Evolutionary conservation across 441 rosid genomes (phyloP).

Genomic region (Biscutella laevigata): DNA sequence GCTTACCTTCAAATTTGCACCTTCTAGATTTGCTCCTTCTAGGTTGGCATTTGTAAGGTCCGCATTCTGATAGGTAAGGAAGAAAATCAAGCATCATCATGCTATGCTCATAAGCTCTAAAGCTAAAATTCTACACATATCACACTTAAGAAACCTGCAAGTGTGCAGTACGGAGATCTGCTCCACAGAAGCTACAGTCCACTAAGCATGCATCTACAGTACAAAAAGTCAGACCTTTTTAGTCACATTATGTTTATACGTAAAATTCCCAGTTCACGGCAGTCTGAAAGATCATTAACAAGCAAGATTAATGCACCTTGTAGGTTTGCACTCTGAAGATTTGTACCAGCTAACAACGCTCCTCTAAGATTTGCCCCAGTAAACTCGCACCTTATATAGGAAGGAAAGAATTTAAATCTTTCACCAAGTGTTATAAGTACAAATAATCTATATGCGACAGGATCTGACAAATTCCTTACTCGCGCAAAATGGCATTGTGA

Average conservation of each 20-base stretch:
- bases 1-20: constrained; percentile 83
- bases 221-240: neutral
- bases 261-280: constrained; percentile 6
- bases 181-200: constrained; percentile 84
- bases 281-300: neutral
- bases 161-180: constrained; percentile 82
- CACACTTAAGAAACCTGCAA: constrained; percentile 55
- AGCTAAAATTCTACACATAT: neutral
- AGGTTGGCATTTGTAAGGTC: constrained; percentile 89
- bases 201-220: constrained; percentile 73
- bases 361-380: constrained; percentile 85
- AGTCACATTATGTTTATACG: neutral
- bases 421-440: neutral
- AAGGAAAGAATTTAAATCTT: constrained; percentile 18
- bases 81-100: neutral
- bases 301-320: constrained; percentile 45
- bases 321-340: constrained; percentile 88
- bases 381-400: constrained; percentile 89
- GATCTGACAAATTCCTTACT: constrained; percentile 45
- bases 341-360: constrained; percentile 77
- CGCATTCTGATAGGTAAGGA: constrained; percentile 43
- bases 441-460: neutral
- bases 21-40: constrained; percentile 90
- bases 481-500: constrained; percentile 86
- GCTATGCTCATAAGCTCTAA: neutral